phyloP scores from a whole-genome alignment of 495 filamentous ascomycete species.

The Hyaloscypha finlandica region DNA sequence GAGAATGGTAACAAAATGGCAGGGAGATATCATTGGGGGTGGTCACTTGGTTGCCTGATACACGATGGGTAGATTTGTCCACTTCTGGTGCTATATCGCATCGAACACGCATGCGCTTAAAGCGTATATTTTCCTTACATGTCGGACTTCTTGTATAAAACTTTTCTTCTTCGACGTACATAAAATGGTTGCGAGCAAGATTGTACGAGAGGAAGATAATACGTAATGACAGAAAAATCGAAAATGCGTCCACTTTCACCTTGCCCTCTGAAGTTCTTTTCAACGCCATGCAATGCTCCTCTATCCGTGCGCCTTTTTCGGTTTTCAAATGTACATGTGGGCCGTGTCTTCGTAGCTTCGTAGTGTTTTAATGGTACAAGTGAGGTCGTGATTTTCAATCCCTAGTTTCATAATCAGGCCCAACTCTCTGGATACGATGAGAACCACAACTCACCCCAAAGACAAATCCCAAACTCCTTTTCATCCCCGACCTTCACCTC shows the following conservation, averaged over 20 bases:
- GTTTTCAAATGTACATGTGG: neutral
- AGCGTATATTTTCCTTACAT: neutral
- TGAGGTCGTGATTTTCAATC: neutral
- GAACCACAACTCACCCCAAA: neutral
- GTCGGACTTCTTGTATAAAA: constrained; percentile 2
- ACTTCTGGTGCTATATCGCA: neutral
- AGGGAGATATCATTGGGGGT: neutral
- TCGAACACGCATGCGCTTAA: neutral
- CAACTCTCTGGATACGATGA: neutral
- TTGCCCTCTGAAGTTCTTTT: neutral
- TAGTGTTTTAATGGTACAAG: neutral
- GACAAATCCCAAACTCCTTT: neutral
- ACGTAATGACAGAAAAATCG: constrained; percentile 1
- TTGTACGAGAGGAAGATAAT: constrained; percentile 8
- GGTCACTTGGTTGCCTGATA: neutral
- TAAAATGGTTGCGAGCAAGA: neutral
- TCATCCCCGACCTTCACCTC: neutral
- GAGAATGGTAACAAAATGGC: neutral
- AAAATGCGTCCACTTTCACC: neutral
- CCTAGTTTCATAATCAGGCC: neutral
- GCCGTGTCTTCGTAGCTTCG: neutral
- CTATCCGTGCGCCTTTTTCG: neutral
- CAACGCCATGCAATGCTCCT: neutral
- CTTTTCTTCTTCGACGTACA: neutral
- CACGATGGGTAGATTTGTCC: neutral